Conservation (phyloP, 2,329 filamentous ascomycete species). For the Monilinia polystroma region DNA sequence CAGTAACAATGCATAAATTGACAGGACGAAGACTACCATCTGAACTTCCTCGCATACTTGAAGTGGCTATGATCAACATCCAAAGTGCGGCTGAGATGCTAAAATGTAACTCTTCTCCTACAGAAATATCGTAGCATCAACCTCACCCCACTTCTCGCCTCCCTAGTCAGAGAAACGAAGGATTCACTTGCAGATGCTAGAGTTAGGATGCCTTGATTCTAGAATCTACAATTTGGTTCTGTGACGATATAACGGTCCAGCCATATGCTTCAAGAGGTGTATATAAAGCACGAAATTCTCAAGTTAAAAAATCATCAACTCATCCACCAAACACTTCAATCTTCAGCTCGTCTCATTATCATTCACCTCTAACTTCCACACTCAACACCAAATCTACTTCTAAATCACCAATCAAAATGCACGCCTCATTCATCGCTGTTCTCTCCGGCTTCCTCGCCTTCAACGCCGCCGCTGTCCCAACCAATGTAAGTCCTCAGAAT, state of each 20-base stretch:
- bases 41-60: not conserved
- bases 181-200: not conserved
- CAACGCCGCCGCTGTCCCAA: not conserved
- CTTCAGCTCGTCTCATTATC: not conserved
- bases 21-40: not conserved
- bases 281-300: conserved; percentile 1
- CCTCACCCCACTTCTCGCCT: not conserved
- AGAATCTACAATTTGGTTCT: not conserved
- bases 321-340: conserved; percentile 7
- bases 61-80: conserved; percentile 1
- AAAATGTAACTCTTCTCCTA: not conserved
- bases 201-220: not conserved
- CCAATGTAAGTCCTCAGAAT: not conserved
- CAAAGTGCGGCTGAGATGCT: not conserved
- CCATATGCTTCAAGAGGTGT: not conserved
- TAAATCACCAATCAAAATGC: conserved; percentile 11
- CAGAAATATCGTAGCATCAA: not conserved
- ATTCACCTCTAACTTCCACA: not conserved
- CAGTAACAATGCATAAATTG: not conserved
- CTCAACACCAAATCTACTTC: no score
- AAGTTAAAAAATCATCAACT: not conserved
- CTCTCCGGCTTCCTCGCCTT: not conserved
- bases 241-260: not conserved
- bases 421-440: conserved; percentile 4
- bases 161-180: not conserved